Percentiles rank a stretch among this genome's conserved stretches.
Conservation (phyloP, 306 rosid genomes). For the Lathyrus oleraceus region DNA sequence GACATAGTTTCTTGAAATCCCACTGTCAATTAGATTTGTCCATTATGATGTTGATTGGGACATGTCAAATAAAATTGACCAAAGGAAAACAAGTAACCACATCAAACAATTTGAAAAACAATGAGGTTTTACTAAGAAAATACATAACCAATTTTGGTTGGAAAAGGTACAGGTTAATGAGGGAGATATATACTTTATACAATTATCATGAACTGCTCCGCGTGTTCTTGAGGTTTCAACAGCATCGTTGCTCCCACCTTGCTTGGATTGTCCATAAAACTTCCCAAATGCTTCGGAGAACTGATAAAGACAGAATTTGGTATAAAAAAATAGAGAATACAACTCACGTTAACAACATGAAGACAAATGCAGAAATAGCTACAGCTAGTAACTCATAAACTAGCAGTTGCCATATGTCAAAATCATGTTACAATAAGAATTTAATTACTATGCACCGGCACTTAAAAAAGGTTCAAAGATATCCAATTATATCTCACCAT, state of each 20-base stretch:
- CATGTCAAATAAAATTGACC: slow-evolving; percentile 9
- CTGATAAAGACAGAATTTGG: slow-evolving; percentile 44
- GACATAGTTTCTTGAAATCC: slow-evolving; percentile 13
- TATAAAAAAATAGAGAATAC: background rate
- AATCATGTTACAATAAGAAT: slow-evolving; percentile 2
- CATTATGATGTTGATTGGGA: background rate
- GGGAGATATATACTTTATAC: slow-evolving; percentile 65
- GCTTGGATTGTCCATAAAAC: slow-evolving; percentile 76
- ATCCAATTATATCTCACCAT: no score
- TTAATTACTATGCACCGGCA: background rate
- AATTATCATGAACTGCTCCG: slow-evolving; percentile 78
- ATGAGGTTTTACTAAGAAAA: slow-evolving; percentile 5
- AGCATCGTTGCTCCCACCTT: slow-evolving; percentile 57
- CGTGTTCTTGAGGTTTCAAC: slow-evolving; percentile 73
- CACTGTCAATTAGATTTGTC: slow-evolving; percentile 26
- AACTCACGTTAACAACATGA: slow-evolving; percentile 3
- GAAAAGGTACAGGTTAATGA: slow-evolving; percentile 22
- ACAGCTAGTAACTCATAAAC: background rate
- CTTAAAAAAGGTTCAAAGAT: background rate
- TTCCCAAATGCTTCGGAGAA: slow-evolving; percentile 93
- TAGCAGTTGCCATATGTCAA: slow-evolving; percentile 3
- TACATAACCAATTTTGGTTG: background rate
- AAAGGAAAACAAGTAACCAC: slow-evolving; percentile 22
- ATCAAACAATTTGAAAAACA: slow-evolving; percentile 3
- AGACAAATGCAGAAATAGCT: slow-evolving; percentile 23